Evolutionary conservation across 768 basidiomycete genomes (phyloP), one percentile per base, ranked within the genome.

Genomic region (Mycena amicta): DNA sequence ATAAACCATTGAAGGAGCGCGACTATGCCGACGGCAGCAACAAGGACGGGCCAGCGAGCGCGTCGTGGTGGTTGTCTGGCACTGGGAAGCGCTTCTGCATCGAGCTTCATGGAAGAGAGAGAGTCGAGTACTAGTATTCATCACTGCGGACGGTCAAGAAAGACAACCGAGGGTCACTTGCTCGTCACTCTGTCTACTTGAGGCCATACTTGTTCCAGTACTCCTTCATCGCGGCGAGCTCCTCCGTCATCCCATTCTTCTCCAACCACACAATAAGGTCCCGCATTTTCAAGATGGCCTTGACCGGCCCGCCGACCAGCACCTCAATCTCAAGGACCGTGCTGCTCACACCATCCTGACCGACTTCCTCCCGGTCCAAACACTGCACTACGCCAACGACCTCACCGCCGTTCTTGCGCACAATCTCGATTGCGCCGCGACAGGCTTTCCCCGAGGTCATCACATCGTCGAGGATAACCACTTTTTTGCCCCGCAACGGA

Each of bases 401-500:
- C 53, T 89, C 80, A 0, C 95, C 94, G 2, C 89, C 90, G 37
- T 83, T 80, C 50, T 75, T 69, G 31, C 73, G 71, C 18, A 98
- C 88, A 6, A 87, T 84, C 46, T 87, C 85, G 50, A 96, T 89
- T 2, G 95, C 90, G 30, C 86, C 83, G 8, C 95, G 83, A 28
- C 95, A 87, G 4, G 96, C 96, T 23, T 89, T 96, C 15, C 92
- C 92, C 12, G 89, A 84, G 2, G 97, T 98, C 81, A 98, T 93
- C 52, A 99, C 97, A 65, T 99, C 96, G 78, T 99, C 96, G 30
- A 98, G 79, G 45, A 98, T 83, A 51, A 98, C 83, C 2, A 98
- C 92, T 50, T 81, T 79, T 70, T 90, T 88, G n/a, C 22, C 90
- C 93, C 53, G 82, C 76, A 18, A 97, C 81, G 3, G 89, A 75